phyloP scores from a whole-genome alignment of 768 basidiomycete species.

The Tylopilus felleus region DNA sequence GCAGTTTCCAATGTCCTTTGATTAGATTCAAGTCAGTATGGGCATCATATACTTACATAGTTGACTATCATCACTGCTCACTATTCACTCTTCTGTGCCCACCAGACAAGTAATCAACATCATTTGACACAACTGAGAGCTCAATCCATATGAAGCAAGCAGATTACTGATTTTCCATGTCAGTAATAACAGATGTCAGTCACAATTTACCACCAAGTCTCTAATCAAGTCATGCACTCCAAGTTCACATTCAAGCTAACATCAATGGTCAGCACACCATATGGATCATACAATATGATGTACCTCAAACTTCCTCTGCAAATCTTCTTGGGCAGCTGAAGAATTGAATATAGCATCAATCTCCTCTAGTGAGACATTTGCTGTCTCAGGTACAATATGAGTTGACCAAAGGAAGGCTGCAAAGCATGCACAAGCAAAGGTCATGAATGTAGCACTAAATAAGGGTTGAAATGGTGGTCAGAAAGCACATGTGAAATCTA shows the following conservation, averaged over 20 bases:
- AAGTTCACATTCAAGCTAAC: constrained; percentile 55
- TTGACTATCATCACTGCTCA: no score
- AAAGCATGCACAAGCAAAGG: constrained; percentile 63
- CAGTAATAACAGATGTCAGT: constrained; percentile 4
- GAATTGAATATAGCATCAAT: constrained; percentile 67
- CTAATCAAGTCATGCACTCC: constrained; percentile 47
- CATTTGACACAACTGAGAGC: background rate
- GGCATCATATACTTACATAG: no score
- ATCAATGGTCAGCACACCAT: background rate
- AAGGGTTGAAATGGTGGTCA: background rate
- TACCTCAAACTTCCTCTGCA: constrained; percentile 50
- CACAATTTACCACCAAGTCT: constrained; percentile 27
- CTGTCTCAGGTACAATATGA: constrained; percentile 70
- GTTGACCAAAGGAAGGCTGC: constrained; percentile 71
- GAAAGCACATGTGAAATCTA: background rate
- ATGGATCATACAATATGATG: background rate
- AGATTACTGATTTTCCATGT: background rate
- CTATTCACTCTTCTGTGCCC: background rate
- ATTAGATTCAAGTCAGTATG: no score
- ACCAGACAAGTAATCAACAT: background rate
- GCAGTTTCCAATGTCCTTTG: no score
- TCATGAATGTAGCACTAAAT: constrained; percentile 61
- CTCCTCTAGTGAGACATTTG: constrained; percentile 71
- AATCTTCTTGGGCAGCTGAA: constrained; percentile 55
- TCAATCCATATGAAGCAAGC: background rate